Conservation (phyloP, 768 basidiomycete species). For the Tylopilus subfusipes region DNA sequence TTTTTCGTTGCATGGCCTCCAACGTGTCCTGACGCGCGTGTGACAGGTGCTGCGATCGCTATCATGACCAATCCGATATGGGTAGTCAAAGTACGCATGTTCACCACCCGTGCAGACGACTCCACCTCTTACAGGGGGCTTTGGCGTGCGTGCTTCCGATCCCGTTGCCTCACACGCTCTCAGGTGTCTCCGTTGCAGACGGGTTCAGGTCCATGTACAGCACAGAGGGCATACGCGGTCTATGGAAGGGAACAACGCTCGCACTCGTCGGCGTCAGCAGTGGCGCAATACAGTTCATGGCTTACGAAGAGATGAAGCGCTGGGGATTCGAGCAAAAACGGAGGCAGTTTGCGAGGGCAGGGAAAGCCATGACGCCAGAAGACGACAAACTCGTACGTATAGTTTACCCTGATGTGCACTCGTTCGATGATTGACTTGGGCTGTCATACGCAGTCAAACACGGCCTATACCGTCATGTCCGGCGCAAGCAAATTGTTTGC, state of each 20-base stretch:
- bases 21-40: slow-evolving; percentile 10
- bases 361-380: slow-evolving; percentile 61
- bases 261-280: slow-evolving; percentile 92
- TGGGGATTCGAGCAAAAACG: slow-evolving; percentile 83
- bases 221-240: slow-evolving; percentile 72
- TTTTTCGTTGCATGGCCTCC: slow-evolving; percentile 4
- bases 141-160: slow-evolving; percentile 48
- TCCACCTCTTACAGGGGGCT: slow-evolving; percentile 75
- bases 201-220: slow-evolving; percentile 70
- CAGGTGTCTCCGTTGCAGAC: slow-evolving; percentile 36
- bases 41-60: slow-evolving; percentile 84
- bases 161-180: neutral
- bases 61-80: slow-evolving; percentile 96
- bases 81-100: slow-evolving; percentile 98
- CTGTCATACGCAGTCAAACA: slow-evolving; percentile 63
- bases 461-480: slow-evolving; percentile 88
- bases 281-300: slow-evolving; percentile 93
- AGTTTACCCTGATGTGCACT: neutral
- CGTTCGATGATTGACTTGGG: neutral
- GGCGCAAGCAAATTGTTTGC: slow-evolving; percentile 87
- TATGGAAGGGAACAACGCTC: slow-evolving; percentile 84
- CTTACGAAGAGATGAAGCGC: slow-evolving; percentile 92
- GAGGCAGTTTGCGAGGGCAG: slow-evolving; percentile 55
- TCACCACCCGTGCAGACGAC: slow-evolving; percentile 68
- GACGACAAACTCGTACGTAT: slow-evolving; percentile 81